Evolutionary conservation across 306 rosid species (phyloP).

Genomic region (Cercis canadensis): DNA sequence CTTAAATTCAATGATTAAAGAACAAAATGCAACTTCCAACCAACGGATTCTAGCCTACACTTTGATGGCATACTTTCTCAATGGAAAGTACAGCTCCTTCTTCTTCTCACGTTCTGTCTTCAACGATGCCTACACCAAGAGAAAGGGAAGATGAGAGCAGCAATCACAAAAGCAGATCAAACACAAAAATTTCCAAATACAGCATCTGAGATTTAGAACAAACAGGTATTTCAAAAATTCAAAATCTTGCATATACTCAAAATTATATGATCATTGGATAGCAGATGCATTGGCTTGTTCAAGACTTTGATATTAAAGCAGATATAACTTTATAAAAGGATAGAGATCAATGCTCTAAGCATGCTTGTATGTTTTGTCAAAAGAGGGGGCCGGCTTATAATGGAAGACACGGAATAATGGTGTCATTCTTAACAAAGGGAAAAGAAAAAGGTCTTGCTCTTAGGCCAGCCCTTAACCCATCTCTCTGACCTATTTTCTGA

Average conservation of each 20-base stretch:
- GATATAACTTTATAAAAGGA: no score
- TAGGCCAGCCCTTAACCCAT: neutral
- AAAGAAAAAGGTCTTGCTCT: neutral
- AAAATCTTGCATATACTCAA: no score
- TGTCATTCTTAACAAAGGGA: neutral
- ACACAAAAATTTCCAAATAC: neutral
- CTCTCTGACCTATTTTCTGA: neutral
- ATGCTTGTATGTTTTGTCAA: no score
- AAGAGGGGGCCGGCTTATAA: neutral
- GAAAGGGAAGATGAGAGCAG: neutral
- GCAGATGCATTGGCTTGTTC: neutral
- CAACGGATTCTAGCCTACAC: conserved; percentile 53
- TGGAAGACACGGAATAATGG: neutral
- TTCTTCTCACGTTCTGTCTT: conserved; percentile 87
- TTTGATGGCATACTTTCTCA: conserved; percentile 91
- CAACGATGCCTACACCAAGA: conserved; percentile 63
- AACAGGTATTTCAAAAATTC: no score
- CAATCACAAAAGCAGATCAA: neutral
- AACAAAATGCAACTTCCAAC: conserved; percentile 22
- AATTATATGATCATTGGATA: neutral
- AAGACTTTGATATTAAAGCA: no score
- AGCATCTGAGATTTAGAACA: no score
- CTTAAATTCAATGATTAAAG: conserved; percentile 12
- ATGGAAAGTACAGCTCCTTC: conserved; percentile 75
- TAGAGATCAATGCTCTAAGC: no score